Conservation (phyloP, 768 basidiomycete genomes). For the Pisolithus marmoratus region DNA sequence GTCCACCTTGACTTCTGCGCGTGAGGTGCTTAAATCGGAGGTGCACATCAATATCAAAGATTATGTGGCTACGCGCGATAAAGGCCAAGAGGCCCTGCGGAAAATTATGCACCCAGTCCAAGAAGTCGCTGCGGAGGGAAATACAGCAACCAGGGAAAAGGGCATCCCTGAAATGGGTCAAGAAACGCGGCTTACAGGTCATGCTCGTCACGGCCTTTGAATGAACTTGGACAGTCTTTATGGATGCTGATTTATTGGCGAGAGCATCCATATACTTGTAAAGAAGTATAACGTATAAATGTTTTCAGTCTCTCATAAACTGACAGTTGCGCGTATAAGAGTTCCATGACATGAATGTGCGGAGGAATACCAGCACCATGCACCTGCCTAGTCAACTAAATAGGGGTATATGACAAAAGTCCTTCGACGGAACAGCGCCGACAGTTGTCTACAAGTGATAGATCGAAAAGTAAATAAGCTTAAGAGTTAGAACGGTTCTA, state of each 20-base stretch:
- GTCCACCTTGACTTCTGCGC: slow-evolving; percentile 58
- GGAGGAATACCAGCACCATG: not conserved
- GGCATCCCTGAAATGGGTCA: slow-evolving; percentile 52
- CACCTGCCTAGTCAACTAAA: not conserved
- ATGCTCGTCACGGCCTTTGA: slow-evolving; percentile 45
- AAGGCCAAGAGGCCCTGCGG: slow-evolving; percentile 58
- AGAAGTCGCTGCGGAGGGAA: slow-evolving; percentile 55
- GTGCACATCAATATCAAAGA: slow-evolving; percentile 71
- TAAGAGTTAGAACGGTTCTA: not conserved
- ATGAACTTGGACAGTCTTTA: not conserved
- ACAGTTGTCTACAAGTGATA: not conserved
- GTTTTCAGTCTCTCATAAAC: no score
- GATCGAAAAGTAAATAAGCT: not conserved
- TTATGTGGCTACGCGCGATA: slow-evolving; percentile 59
- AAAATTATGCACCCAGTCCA: slow-evolving; percentile 57
- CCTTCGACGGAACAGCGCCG: not conserved
- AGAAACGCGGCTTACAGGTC: slow-evolving; percentile 58
- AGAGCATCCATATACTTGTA: no score
- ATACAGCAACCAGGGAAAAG: slow-evolving; percentile 43
- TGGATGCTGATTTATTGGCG: no score
- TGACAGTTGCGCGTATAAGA: no score
- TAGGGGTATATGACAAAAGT: not conserved
- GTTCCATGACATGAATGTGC: no score
- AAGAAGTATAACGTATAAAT: no score
- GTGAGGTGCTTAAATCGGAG: slow-evolving; percentile 55